Evolutionary conservation across 352 stramenopile genomes (phyloP), one percentile per base, ranked within the genome.

Genomic region (Phytophthora melonis): DNA sequence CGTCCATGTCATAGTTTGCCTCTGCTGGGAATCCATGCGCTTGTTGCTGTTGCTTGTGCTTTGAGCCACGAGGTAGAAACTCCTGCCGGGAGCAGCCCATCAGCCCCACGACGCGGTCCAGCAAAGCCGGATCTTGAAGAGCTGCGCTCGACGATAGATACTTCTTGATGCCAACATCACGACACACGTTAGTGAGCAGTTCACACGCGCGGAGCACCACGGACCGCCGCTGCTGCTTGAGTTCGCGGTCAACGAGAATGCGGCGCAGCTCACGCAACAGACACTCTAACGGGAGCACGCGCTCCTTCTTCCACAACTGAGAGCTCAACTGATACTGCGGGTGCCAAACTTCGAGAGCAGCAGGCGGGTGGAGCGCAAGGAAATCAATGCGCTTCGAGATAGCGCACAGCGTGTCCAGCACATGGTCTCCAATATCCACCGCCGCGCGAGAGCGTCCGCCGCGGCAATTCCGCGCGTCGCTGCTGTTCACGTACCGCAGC

Each of bases 361-460:
- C 78, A 19, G 77, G 79, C 14, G 87, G 87, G 53, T 93, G 80
- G 3, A 94, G 68, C 23, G 80, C 77, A 6, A 91, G 50, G 39
- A 94, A 94, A 63, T 94, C 84, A 68, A 94, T 88, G 11, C 82
- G 84, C 56, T 89, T 92, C 11, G 80, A 84, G 58, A 92, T 82
- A 54, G 81, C 84, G 56, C 87, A 94, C 47, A 94, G 65, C 58
- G 90, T 93, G 55, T 95, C 88, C 16, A 93, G 79, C n/a, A 85
- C 74, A 61, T 93, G 82, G 63, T 93, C 88, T 1, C 80, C 83
- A 47, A 92, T 79, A 63, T 93, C 82, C n/a, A 78, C 63, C 3
- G 74, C 70, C 36, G 58, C 74, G n/a, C 74, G 70, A 19, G 70
- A 74, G 13, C 73, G 59, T 68, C 63, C 68, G 41, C 67, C 49